Evolutionary conservation across 2,329 filamentous ascomycete species (phyloP).

Genomic region (Paecilomyces variotii): DNA sequence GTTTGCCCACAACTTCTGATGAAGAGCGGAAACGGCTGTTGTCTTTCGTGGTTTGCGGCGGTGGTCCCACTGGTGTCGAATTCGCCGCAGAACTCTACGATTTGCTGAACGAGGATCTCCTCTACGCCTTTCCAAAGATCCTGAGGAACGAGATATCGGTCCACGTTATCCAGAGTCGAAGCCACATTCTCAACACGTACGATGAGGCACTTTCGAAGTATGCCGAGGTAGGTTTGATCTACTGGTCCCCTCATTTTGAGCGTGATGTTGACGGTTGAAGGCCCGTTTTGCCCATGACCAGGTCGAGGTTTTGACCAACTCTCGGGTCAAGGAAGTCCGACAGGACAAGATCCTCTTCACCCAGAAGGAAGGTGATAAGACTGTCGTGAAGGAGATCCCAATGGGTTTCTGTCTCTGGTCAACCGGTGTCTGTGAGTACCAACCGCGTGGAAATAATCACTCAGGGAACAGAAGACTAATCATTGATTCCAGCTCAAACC

Average conservation of each 20-base stretch:
- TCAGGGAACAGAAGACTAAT: neutral
- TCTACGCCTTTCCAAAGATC: constrained; percentile 73
- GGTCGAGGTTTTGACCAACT: constrained; percentile 85
- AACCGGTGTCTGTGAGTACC: constrained; percentile 62
- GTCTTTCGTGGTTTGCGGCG: constrained; percentile 93
- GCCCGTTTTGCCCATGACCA: constrained; percentile 83
- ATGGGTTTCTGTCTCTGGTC: constrained; percentile 98
- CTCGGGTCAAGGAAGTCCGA: constrained; percentile 82
- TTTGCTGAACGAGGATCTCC: constrained; percentile 89
- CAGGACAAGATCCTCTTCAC: constrained; percentile 81
- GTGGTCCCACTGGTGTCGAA: constrained; percentile 92
- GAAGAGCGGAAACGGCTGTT: constrained; percentile 78
- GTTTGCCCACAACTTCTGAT: constrained; percentile 84
- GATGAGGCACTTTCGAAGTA: constrained; percentile 90
- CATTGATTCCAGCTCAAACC: constrained; percentile 52
- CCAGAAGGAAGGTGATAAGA: constrained; percentile 67
- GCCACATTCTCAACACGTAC: constrained; percentile 96
- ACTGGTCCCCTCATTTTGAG: neutral
- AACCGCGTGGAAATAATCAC: neutral
- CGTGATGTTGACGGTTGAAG: constrained; percentile 16
- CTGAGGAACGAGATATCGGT: constrained; percentile 97
- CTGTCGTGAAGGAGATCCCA: constrained; percentile 84
- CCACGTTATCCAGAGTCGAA: constrained; percentile 88
- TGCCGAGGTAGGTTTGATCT: constrained; percentile 55
- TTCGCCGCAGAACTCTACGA: constrained; percentile 96